These are phyloP conservation scores for Nannizzia gypsea DNA, from an alignment of 2,329 filamentous ascomycete genomes.

Conservation along the genomic window DNA sequence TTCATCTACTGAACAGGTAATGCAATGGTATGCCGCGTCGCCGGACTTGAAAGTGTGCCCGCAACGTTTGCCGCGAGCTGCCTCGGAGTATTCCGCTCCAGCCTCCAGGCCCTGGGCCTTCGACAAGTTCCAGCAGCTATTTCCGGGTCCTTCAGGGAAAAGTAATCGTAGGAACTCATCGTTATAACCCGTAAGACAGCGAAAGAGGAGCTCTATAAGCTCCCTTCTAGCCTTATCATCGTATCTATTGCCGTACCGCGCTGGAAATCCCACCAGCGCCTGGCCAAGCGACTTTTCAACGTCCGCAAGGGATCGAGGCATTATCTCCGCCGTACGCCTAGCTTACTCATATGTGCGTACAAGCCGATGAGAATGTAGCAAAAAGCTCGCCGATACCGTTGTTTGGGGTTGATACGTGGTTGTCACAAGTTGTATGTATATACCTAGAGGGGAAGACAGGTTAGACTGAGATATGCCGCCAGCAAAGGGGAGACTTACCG, in stretches of 20 bases:
- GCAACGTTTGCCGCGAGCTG: slow-evolving; percentile 82
- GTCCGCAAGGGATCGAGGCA: slow-evolving; percentile 23
- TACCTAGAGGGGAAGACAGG: not conserved
- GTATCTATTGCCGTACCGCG: slow-evolving; percentile 63
- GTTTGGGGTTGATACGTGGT: not conserved
- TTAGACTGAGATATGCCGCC: not conserved
- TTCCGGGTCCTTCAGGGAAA: slow-evolving; percentile 64
- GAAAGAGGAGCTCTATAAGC: slow-evolving; percentile 71
- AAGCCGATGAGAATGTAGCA: not conserved
- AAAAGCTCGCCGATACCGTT: not conserved
- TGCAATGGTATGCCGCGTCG: slow-evolving; percentile 87
- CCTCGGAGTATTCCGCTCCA: slow-evolving; percentile 87
- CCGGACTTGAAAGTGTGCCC: slow-evolving; percentile 94
- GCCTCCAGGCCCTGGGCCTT: slow-evolving; percentile 86
- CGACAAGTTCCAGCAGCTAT: slow-evolving; percentile 59
- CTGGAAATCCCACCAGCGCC: slow-evolving; percentile 67
- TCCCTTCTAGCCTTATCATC: slow-evolving; percentile 56
- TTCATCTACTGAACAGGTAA: slow-evolving; percentile 86
- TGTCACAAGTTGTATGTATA: not conserved
- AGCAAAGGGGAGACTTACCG: not conserved
- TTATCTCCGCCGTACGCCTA: not conserved
- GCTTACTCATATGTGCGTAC: not conserved
- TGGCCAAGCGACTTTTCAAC: slow-evolving; percentile 72
- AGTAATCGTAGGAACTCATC: slow-evolving; percentile 64
- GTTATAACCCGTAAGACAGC: slow-evolving; percentile 66